These are phyloP conservation scores for Cercospora citrullina DNA, from an alignment of 2,329 filamentous ascomycete genomes.

Conservation along the genomic window DNA sequence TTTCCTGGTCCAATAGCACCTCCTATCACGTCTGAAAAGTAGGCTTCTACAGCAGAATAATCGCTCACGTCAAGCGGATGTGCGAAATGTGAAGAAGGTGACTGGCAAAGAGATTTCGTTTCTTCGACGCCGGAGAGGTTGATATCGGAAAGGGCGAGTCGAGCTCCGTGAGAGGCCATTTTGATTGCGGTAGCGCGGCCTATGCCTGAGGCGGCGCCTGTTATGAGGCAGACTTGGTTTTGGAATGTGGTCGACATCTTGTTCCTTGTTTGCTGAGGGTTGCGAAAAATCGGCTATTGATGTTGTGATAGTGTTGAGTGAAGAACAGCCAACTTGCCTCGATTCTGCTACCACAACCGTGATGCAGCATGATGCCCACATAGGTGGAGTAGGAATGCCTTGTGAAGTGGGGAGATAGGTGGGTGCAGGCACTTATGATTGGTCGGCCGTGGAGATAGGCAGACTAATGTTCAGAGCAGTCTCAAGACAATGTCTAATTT, in stretches of 20 bases:
- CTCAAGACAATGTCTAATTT: not conserved
- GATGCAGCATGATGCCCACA: not conserved
- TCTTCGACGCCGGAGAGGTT: constrained; percentile 37
- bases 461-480: not conserved
- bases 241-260: constrained; percentile 25
- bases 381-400: not conserved
- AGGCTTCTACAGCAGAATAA: constrained; percentile 28
- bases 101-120: constrained; percentile 28
- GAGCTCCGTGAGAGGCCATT: constrained; percentile 47
- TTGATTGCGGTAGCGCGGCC: constrained; percentile 47
- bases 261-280: not conserved
- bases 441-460: not conserved
- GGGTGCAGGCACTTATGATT: not conserved
- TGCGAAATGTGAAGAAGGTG: constrained; percentile 1
- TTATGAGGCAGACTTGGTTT: constrained; percentile 35
- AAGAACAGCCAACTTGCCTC: not conserved
- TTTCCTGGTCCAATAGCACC: constrained; percentile 23
- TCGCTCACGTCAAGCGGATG: constrained; percentile 37
- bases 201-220: constrained; percentile 42
- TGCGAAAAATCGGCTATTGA: not conserved
- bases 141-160: constrained; percentile 46
- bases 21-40: constrained; percentile 26
- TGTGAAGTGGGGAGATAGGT: constrained; percentile 7
- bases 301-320: not conserved
- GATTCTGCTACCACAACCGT: not conserved